Percentiles rank a stretch among this genome's conserved stretches.
Conservation (phyloP, 495 filamentous ascomycete genomes). For the Aspergillus nanangensis region DNA sequence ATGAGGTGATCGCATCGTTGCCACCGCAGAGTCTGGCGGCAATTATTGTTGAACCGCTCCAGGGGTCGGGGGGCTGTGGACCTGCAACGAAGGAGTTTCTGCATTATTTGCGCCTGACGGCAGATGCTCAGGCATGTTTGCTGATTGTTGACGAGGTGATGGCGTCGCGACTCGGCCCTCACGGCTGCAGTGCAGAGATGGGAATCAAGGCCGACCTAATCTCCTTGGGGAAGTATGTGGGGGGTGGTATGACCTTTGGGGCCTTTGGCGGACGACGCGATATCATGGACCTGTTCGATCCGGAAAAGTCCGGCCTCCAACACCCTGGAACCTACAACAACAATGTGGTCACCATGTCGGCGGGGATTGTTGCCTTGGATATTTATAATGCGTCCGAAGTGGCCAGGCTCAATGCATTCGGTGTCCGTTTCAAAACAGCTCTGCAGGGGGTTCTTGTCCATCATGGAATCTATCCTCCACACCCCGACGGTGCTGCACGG, state of each 20-base stretch:
- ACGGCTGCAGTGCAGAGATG: slow-evolving; percentile 39
- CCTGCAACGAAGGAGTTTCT: slow-evolving; percentile 41
- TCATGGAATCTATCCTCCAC: too few relatives aligned
- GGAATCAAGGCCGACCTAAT: slow-evolving; percentile 51
- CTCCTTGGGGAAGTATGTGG: slow-evolving; percentile 60
- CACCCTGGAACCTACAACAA: slow-evolving; percentile 70
- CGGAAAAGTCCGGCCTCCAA: slow-evolving; percentile 18
- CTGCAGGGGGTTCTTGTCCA: too few relatives aligned
- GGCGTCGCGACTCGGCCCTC: slow-evolving; percentile 49
- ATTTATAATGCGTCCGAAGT: too few relatives aligned
- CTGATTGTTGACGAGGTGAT: slow-evolving; percentile 66
- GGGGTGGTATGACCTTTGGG: slow-evolving; percentile 59
- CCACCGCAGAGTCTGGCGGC: slow-evolving; percentile 39
- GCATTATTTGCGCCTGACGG: slow-evolving; percentile 27
- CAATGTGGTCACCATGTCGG: slow-evolving; percentile 56
- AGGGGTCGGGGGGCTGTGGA: slow-evolving; percentile 50
- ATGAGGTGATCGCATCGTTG: slow-evolving; percentile 5
- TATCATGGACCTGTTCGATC: slow-evolving; percentile 54
- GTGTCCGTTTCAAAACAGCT: too few relatives aligned
- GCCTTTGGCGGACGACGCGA: slow-evolving; percentile 55
- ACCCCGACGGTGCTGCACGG: too few relatives aligned
- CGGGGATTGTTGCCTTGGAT: slow-evolving; percentile 30
- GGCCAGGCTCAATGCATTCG: too few relatives aligned
- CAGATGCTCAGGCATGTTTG: slow-evolving; percentile 34
- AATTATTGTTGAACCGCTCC: slow-evolving; percentile 57